phyloP scores from a whole-genome alignment of 768 basidiomycete species.

The Agaricus subrufescens region DNA sequence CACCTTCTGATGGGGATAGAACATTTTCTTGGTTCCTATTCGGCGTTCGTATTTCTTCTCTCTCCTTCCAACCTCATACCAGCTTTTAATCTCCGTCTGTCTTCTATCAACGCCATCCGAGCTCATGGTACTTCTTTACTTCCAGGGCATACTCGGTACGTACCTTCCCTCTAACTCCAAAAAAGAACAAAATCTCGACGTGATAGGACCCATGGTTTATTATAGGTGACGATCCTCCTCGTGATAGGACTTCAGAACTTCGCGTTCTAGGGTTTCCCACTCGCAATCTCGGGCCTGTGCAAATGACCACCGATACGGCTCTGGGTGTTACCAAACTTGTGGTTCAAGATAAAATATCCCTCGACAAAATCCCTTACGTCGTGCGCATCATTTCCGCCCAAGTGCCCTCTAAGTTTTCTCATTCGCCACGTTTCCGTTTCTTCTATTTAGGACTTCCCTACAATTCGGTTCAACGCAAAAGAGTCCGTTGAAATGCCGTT shows the following conservation, averaged over 20 bases:
- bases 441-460: constrained; percentile 73
- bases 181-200: neutral
- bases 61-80: neutral
- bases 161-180: constrained; percentile 1
- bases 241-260: constrained; percentile 88
- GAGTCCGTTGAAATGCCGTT: constrained; percentile 99
- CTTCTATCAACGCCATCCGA: neutral
- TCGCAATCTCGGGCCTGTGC: constrained; percentile 79
- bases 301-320: constrained; percentile 99
- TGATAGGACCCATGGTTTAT: neutral
- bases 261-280: constrained; percentile 83
- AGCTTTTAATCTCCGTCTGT: neutral
- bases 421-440: neutral
- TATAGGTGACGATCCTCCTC: constrained; percentile 90
- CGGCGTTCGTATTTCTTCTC: constrained; percentile 48
- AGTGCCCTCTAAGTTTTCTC: neutral
- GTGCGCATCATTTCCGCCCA: constrained; percentile 35
- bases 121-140: neutral
- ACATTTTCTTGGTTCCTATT: constrained; percentile 88
- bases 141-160: constrained; percentile 31
- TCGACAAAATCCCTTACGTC: constrained; percentile 70
- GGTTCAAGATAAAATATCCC: constrained; percentile 67
- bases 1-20: constrained; percentile 73
- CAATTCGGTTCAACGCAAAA: constrained; percentile 78
- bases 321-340: constrained; percentile 86